These are phyloP conservation scores for Begonia masoniana DNA, from an alignment of 306 rosid genomes.

Conservation along the genomic window DNA sequence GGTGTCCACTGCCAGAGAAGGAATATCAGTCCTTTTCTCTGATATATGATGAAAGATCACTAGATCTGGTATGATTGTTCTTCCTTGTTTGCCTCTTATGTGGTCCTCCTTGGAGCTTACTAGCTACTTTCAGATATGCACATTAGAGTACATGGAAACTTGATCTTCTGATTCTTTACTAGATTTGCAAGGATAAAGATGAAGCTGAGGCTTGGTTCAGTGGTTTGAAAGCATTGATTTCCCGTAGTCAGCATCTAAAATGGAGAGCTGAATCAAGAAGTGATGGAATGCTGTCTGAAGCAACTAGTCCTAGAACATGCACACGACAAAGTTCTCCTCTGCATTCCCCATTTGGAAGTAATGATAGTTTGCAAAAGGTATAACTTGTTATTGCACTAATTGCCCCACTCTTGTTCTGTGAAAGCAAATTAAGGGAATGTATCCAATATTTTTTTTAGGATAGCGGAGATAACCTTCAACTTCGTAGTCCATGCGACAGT, in stretches of 20 bases:
- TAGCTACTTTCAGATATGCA: not conserved
- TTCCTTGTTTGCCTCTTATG: constrained; percentile 1
- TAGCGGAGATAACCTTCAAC: constrained; percentile 73
- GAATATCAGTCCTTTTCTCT: constrained; percentile 98
- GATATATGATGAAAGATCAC: constrained; percentile 85
- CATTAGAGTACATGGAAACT: constrained; percentile 4
- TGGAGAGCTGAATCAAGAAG: constrained; percentile 99
- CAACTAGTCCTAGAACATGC: constrained; percentile 92
- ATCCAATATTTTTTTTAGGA: constrained; percentile 42
- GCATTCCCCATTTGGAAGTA: constrained; percentile 90
- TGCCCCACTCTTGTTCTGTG: constrained; percentile 9
- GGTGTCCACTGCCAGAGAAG: constrained; percentile 97
- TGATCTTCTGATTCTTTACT: constrained; percentile 17
- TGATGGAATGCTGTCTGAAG: constrained; percentile 91
- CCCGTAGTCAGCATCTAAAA: constrained; percentile 72
- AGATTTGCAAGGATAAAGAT: constrained; percentile 99
- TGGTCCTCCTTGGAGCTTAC: constrained; percentile 5
- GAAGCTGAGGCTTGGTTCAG: constrained; percentile 99
- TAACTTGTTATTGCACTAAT: constrained; percentile 3
- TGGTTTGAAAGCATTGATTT: constrained; percentile 89
- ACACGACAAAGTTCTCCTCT: constrained; percentile 93
- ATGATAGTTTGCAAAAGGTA: constrained; percentile 92
- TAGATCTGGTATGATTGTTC: constrained; percentile 61
- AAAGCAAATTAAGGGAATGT: constrained; percentile 11
- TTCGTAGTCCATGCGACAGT: constrained; percentile 87